Conservation (phyloP, 2,329 filamentous ascomycete genomes). For the Blastomyces gilchristii region DNA sequence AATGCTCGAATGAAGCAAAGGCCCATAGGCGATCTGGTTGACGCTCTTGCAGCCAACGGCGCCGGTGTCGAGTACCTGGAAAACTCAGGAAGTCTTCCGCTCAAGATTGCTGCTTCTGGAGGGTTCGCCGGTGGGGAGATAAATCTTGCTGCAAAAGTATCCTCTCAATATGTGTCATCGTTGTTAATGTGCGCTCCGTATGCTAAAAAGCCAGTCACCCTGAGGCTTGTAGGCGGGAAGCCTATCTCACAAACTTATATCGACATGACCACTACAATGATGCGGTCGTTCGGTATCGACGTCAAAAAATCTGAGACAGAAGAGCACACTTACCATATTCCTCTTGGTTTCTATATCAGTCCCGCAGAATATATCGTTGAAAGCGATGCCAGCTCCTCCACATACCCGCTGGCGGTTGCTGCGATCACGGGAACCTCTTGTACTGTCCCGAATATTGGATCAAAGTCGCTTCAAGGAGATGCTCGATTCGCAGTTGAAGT, state of each 20-base stretch:
- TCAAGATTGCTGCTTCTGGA: slow-evolving; percentile 69
- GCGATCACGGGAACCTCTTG: slow-evolving; percentile 93
- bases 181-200: slow-evolving; percentile 95
- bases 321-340: slow-evolving; percentile 87
- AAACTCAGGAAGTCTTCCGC: slow-evolving; percentile 69
- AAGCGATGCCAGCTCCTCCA: slow-evolving; percentile 95
- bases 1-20: slow-evolving; percentile 94
- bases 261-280: slow-evolving; percentile 98
- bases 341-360: slow-evolving; percentile 71
- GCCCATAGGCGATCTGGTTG: slow-evolving; percentile 85
- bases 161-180: slow-evolving; percentile 97
- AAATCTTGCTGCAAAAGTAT: slow-evolving; percentile 86
- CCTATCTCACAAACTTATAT: slow-evolving; percentile 96
- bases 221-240: slow-evolving; percentile 88
- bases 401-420: slow-evolving; percentile 86
- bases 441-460: slow-evolving; percentile 93
- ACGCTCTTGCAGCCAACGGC: slow-evolving; percentile 77
- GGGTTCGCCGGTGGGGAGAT: slow-evolving; percentile 81
- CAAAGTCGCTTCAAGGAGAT: slow-evolving; percentile 83
- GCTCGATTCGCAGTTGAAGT: slow-evolving; percentile 89
- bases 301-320: slow-evolving; percentile 69
- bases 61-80: slow-evolving; percentile 80
- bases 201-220: slow-evolving; percentile 82
- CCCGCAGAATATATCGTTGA: slow-evolving; percentile 82
- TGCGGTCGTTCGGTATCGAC: slow-evolving; percentile 77